Base-by-base conservation (phyloP, 768 basidiomycete species). In the Agrocybe chaxingu region DNA sequence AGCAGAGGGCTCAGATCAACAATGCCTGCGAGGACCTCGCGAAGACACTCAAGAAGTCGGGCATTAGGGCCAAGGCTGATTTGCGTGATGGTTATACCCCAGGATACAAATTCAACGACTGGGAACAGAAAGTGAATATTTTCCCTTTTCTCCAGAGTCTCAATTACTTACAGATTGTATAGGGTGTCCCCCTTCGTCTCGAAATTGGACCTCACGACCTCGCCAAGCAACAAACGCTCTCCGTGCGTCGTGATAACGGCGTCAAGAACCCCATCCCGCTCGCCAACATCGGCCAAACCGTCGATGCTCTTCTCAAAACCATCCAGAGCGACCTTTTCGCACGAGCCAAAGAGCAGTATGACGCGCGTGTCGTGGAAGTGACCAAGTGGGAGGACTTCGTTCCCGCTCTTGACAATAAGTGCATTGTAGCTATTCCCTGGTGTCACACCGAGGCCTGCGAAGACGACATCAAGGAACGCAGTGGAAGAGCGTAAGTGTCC, bases 21-120 rank as follows among this genome's bases (percentile, higher is more conserved):
- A 77, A 79, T 53, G 82, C 81, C 12, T 93, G 92, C 64, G 82
- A 86, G 40, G 82, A 85, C 53, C 79, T 97, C 51, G 92, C 89
- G 34, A 74, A 77, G 64, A 79, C 72, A 18, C 72, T 99, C 55
- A 80, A 82, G 67, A 83, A 82, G 59, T 76, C 76, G 6, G 93
- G 83, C 41, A 68, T 98, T 55, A 77, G 89, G 55, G 90, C 91
- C 32, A 92, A 87, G 68, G 92, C 92, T 1, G 97, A 99, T 73
- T 73, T 94, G 54, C 75, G 96, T 52, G 97, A 98, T 3, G 93
- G 90, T 7, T 97, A 16, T 16, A 16, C 96, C 30, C 97, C 97
- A 7, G 97, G 97, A 30, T 98, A 88, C 75, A 99, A 99, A 73
- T 99, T 97, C 76, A 97, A 98, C 65, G 92, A 98, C 62, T 98